phyloP scores from a whole-genome alignment of 352 stramenopile genomes.

The Pythium insidiosum region DNA sequence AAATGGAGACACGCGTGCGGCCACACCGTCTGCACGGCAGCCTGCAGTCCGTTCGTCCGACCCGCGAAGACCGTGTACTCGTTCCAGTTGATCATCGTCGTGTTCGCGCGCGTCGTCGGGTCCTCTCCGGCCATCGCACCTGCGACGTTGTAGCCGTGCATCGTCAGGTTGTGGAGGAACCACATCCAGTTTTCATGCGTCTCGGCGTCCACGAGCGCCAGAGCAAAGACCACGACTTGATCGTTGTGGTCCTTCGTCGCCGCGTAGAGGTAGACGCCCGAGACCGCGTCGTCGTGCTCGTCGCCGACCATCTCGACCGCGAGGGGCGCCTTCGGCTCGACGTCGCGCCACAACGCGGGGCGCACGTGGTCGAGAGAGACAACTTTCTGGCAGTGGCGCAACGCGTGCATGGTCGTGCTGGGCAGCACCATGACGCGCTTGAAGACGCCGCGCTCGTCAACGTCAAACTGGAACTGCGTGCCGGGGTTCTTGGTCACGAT shows the following conservation, averaged over 20 bases:
- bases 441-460: slow-evolving; percentile 41
- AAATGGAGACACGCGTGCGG: slow-evolving; percentile 55
- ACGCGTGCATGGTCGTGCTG: slow-evolving; percentile 34
- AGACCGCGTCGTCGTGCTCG: slow-evolving; percentile 65
- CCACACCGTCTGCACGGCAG: slow-evolving; percentile 40
- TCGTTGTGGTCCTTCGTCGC: slow-evolving; percentile 74
- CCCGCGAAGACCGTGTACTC: slow-evolving; percentile 67
- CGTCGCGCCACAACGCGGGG: slow-evolving; percentile 24
- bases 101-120: too few relatives aligned
- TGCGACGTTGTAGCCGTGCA: too few relatives aligned
- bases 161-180: slow-evolving; percentile 41
- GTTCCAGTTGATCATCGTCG: slow-evolving; percentile 38
- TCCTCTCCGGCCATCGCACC: too few relatives aligned
- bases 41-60: slow-evolving; percentile 38
- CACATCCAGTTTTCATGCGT: slow-evolving; percentile 68
- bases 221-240: slow-evolving; percentile 47
- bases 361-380: slow-evolving; percentile 51
- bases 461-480: slow-evolving; percentile 43
- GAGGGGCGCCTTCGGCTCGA: slow-evolving; percentile 15
- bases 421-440: slow-evolving; percentile 58
- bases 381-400: slow-evolving; percentile 53
- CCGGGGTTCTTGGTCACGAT: slow-evolving; percentile 62
- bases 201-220: slow-evolving; percentile 60
- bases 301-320: slow-evolving; percentile 38
- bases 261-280: slow-evolving; percentile 64